Base-by-base conservation (phyloP, 2,329 filamentous ascomycete species). In the Magnaporthiopsis incrustans region DNA sequence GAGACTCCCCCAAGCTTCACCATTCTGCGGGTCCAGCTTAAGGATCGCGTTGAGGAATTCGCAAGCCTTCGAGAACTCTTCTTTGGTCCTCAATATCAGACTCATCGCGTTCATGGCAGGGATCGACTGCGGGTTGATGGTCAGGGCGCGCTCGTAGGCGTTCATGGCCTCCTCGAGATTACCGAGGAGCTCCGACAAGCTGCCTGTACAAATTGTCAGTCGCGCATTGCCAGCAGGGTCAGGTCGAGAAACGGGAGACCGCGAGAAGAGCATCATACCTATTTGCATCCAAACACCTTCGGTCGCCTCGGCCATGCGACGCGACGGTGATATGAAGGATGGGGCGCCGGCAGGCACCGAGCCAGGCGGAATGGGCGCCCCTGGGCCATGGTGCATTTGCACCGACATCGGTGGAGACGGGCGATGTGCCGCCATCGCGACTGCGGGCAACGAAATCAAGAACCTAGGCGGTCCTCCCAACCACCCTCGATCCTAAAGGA, bases 1-100 rank as follows among this genome's bases (percentile, higher is more conserved):
- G 35, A 98, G 82, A 73, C 92, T 97, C 60, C 94, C 94, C 95
- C 94, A 98, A 59, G 95, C 92, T 76, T 98, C 95, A 65, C 95
- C 95, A 73, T 96, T 97, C 69, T 87, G 89, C 50, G 82, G 85
- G 69, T 99, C 95, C 32, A 98, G 82, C 77, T 97, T 96, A 63
- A 97, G 79, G 66, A 98, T 97, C 67, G 89, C 90, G 71, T 95
- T 89, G 63, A 98, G 83, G 74, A 94, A 98, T 72, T 98, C 94
- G 63, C 97, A 90, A 1, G 95, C 95, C 73, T 95, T 95, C 59
- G 90, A 89, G 71, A 97, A 99, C 59, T 96, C 91, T 75, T 98
- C 95, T 72, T 93, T 91, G 53, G 90, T 93, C 69, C 96, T 88
- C 66, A 97, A 82, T 66, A 98, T 95, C 74, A 91, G 87, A 65